Evolutionary conservation across 2,329 filamentous ascomycete genomes (phyloP).

Genomic region (Talaromyces sp.): DNA sequence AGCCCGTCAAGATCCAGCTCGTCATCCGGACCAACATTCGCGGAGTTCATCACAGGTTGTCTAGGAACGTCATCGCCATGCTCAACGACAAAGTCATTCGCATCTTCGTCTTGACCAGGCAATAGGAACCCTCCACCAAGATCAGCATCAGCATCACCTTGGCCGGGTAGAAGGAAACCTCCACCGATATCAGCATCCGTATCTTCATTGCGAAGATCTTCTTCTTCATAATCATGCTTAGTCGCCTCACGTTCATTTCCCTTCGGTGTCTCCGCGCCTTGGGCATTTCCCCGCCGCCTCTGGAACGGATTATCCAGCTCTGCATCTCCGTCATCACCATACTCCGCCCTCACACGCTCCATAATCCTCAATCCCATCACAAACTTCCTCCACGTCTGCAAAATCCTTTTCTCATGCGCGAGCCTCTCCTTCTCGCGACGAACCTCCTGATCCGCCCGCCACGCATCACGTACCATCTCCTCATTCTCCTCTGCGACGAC

Average conservation of each 20-base stretch:
- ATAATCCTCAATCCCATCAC: conserved; percentile 79
- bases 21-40: conserved; percentile 17
- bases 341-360: conserved; percentile 70
- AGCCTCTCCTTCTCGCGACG: conserved; percentile 73
- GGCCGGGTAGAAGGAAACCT: conserved; percentile 18
- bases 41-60: conserved; percentile 7
- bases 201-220: conserved; percentile 19
- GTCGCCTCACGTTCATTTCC: conserved; percentile 7
- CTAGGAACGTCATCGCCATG: conserved; percentile 19
- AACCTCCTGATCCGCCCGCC: conserved; percentile 73
- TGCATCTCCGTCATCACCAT: conserved; percentile 51
- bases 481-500: conserved; percentile 81
- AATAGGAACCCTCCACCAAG: conserved; percentile 29
- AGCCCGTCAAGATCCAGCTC: conserved; percentile 17
- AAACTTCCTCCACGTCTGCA: conserved; percentile 81
- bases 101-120: conserved; percentile 19
- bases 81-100: conserved; percentile 31
- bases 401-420: conserved; percentile 69
- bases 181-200: conserved; percentile 29
- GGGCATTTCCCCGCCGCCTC: conserved; percentile 19
- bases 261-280: neutral
- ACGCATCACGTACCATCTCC: conserved; percentile 69
- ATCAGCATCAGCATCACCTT: conserved; percentile 24
- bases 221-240: conserved; percentile 15
- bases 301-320: conserved; percentile 38